phyloP scores from a whole-genome alignment of 2,329 filamentous ascomycete genomes.

The Fusarium sp. region DNA sequence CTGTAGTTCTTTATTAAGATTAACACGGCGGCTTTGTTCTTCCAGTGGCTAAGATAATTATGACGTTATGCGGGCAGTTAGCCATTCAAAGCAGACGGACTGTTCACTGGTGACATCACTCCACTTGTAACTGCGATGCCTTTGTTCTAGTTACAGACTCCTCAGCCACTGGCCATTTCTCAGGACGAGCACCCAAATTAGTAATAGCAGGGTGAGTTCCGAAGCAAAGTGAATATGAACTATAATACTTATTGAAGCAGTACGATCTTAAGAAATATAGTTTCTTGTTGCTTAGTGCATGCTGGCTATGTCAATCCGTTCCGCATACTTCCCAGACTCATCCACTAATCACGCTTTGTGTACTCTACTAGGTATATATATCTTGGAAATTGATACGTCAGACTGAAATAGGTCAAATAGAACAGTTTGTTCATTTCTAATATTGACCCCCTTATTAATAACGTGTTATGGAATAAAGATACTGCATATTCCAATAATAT shows the following conservation, averaged over 20 bases:
- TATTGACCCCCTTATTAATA: too few relatives aligned
- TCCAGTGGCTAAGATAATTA: too few relatives aligned
- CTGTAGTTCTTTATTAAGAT: not conserved
- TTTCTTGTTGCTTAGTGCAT: not conserved
- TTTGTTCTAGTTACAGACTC: not conserved
- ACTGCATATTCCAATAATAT: accelerated
- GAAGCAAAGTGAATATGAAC: not conserved
- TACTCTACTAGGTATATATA: not conserved
- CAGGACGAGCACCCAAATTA: not conserved
- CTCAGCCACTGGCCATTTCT: not conserved
- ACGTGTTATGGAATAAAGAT: too few relatives aligned
- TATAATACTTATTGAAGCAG: too few relatives aligned
- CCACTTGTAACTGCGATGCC: accelerated
- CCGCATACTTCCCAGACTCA: not conserved
- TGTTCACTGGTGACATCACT: not conserved
- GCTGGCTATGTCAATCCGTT: too few relatives aligned
- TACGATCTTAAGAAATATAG: too few relatives aligned
- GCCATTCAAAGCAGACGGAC: not conserved
- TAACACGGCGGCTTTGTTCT: not conserved
- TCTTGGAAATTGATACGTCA: too few relatives aligned
- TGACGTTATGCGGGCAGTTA: not conserved
- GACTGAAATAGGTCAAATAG: too few relatives aligned
- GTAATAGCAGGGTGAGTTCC: not conserved
- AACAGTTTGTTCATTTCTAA: too few relatives aligned
- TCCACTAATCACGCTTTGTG: accelerated